Conservation (phyloP, 257 asterid genomes). For the Solanum sejunctum region DNA sequence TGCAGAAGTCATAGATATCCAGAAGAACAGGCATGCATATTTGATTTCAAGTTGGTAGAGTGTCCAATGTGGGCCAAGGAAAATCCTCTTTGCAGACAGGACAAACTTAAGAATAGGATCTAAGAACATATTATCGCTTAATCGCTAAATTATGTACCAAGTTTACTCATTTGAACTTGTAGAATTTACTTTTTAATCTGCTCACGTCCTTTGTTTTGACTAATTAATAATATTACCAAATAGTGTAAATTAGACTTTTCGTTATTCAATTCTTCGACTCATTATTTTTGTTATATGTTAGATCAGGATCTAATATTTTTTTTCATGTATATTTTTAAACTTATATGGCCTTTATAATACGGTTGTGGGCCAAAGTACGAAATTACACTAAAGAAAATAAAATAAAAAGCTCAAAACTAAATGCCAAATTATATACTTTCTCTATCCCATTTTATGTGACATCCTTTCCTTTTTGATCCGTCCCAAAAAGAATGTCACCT, state of each 20-base stretch:
- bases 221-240: not conserved
- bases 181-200: not conserved
- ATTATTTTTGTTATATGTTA: too few species aligned
- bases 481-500: too few species aligned
- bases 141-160: not conserved
- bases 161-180: not conserved
- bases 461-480: too few species aligned
- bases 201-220: not conserved
- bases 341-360: too few species aligned
- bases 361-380: too few species aligned
- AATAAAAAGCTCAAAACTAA: too few species aligned
- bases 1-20: constrained; percentile 21
- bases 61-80: constrained; percentile 2
- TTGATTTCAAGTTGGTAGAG: constrained; percentile 18
- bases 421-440: too few species aligned
- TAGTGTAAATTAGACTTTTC: not conserved
- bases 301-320: too few species aligned
- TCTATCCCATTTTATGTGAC: too few species aligned
- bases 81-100: constrained; percentile 7
- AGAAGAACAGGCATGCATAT: constrained; percentile 13
- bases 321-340: too few species aligned
- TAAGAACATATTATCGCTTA: not conserved
- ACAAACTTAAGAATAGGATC: not conserved
- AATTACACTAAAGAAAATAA: too few species aligned
- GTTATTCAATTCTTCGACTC: too few species aligned